Base-by-base conservation (phyloP, 768 basidiomycete species). In the Mycena latifolia region DNA sequence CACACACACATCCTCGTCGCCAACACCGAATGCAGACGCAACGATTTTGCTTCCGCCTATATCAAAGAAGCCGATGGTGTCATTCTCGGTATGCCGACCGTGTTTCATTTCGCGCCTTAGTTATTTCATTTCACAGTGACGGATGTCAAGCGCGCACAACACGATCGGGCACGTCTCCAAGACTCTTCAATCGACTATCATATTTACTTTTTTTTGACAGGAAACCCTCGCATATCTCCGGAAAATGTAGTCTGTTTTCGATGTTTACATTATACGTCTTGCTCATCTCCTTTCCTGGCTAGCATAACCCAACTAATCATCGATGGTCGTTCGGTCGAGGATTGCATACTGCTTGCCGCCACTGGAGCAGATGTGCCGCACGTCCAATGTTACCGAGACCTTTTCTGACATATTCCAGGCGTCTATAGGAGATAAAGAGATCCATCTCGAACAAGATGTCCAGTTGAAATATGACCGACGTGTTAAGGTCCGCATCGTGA, bases 161-260 rank as follows among this genome's bases (percentile, higher is more conserved):
- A 60, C 22, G 66, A 67, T 7, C 61, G 60, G 1, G 65, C 57
- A 53, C 14, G 65, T 50, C 15, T 51, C 2, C 10, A 20, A 6
- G 11, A 48, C 28, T 41, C 6, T 7, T 35, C 14, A 35, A 35
- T n/a, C 20, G 17, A 7, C 12, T 14, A n/a, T 9, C 22, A 17
- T 7, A 35, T 18, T 31, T 1, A 35, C 7, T 5, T 33, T 0
- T 55, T 52, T 29, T n/a, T 25, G 1, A 24, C 31, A 67, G 60
- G 55, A 31, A 5, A 67, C 66, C 8, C 31, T 10, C 7, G 12
- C 4, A 0, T 24, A 56, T 33, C 53, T 66, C 7, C n/a, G 24
- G 1, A 45, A 51, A 28, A 55, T 15, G 65, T 56, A 33, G n/a
- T 14, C 18, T 37, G 1, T 37, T 6, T 11, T 12, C 31, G 17